Evolutionary conservation across 495 filamentous ascomycete genomes (phyloP), one percentile per base, ranked within the genome.

Genomic region (Bombardia bombarda): DNA sequence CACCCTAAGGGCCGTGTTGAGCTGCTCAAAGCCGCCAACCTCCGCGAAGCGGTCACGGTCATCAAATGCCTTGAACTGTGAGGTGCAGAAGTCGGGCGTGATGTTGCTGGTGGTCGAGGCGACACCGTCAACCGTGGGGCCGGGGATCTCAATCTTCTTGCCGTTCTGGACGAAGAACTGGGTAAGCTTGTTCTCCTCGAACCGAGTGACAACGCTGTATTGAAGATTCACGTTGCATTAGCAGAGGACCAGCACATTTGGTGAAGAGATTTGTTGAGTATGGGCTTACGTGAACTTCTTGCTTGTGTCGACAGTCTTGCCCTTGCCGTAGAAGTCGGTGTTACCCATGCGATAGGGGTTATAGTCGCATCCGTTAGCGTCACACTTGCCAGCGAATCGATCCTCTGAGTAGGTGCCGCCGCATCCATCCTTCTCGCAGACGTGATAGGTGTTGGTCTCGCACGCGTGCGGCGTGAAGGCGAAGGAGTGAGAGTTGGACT

Each of bases 351-450:
- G 75, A 74, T 79, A 87, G 5, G 80, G 72, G 75, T 89, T 89
- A 74, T 82, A 86, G 53, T 87, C 83, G 62, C 84, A 89, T 39
- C 70, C 70, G 61, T 73, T 81, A 49, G 84, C 78, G 52, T 90
- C 86, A 55, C 84, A 89, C 43, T 75, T 70, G 38, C 74, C 79
- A 39, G 63, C 63, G 55, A 70, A 76, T 51, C 72, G 62, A 56
- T 68, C 61, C 12, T 63, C 61, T 7, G 67, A 72, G 61, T 76
- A 76, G 8, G 70, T 74, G 23, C 72, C 72, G 42, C 72, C 72
- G 54, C 72, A 76, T 17, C 12, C 43, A 45, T 54, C 47, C 1
- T 41, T 64, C 24, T 68, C 65, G 65, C 84, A 87, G 53, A 76
- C 67, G 55, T 67, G 64, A 62, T 83, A 77, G 25, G 62, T 66